A percentile compares a stretch with the other conserved stretches of the same genome.
phyloP scores from a whole-genome alignment of 805 yeast species.

The Candida michaelii region DNA sequence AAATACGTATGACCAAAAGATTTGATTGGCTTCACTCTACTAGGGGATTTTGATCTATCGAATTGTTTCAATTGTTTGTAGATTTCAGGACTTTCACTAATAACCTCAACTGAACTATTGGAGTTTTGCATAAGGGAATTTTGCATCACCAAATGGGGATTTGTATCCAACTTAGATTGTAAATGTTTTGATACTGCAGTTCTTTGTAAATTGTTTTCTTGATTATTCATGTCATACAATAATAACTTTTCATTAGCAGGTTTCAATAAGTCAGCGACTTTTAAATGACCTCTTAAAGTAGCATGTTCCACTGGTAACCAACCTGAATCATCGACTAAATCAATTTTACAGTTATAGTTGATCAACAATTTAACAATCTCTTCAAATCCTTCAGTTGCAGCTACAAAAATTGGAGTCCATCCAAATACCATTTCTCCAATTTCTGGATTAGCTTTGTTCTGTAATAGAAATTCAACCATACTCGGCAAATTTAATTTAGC shows the following conservation, averaged over 20 bases:
- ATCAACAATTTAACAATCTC: constrained; percentile 58
- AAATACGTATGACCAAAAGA: constrained; percentile 84
- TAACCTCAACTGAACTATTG: constrained; percentile 35
- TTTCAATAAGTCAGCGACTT: constrained; percentile 60
- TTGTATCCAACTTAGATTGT: constrained; percentile 10
- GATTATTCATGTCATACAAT: constrained; percentile 36
- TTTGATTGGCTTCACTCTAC: constrained; percentile 54
- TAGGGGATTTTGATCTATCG: constrained; percentile 24
- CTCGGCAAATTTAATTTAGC: constrained; percentile 58
- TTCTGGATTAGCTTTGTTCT: constrained; percentile 68
- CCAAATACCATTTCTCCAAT: constrained; percentile 77
- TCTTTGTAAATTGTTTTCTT: constrained; percentile 32
- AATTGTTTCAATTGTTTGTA: constrained; percentile 37
- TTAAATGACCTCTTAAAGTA: constrained; percentile 80
- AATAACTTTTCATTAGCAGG: constrained; percentile 42
- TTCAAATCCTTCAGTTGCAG: constrained; percentile 79
- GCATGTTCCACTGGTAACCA: constrained; percentile 99
- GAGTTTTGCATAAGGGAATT: constrained; percentile 13
- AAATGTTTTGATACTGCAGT: constrained; percentile 15
- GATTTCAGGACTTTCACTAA: constrained; percentile 39
- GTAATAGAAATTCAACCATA: constrained; percentile 55
- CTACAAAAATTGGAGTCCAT: constrained; percentile 92
- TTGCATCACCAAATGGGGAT: constrained; percentile 8
- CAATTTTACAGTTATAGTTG: constrained; percentile 51
- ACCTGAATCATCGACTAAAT: constrained; percentile 74